Evolutionary conservation across 306 rosid species (phyloP).

Genomic region (Citrullus colocynthis): DNA sequence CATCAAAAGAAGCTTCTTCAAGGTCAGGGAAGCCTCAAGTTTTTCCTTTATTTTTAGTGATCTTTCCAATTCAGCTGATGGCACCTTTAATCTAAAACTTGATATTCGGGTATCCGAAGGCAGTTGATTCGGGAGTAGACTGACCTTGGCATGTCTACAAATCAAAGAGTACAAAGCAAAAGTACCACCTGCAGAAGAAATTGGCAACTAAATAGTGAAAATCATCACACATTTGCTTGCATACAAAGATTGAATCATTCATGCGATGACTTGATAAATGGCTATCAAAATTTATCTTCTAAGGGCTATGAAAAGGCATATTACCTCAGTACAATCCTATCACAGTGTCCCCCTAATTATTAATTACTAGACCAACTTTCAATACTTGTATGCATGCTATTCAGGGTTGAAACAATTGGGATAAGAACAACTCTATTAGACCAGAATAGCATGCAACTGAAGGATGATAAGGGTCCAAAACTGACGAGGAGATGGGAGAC

Average conservation of each 20-base stretch:
- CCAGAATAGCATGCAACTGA: background rate
- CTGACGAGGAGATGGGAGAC: background rate
- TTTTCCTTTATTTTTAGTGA: conserved; percentile 89
- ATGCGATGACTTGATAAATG: background rate
- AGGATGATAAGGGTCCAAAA: background rate
- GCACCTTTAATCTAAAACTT: conserved; percentile 91
- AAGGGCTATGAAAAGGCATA: background rate
- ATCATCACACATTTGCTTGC: background rate
- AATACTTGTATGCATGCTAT: background rate
- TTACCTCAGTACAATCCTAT: background rate
- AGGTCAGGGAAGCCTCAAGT: conserved; percentile 67
- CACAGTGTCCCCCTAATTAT: background rate
- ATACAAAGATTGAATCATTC: background rate
- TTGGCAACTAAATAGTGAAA: background rate
- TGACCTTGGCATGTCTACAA: conserved; percentile 98
- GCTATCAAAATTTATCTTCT: background rate
- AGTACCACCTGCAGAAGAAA: conserved; percentile 74
- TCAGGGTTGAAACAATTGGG: background rate
- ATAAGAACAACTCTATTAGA: background rate
- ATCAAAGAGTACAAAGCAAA: conserved; percentile 97
- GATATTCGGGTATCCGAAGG: conserved; percentile 92
- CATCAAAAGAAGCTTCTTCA: conserved; percentile 70
- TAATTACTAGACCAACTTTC: background rate
- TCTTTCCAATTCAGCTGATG: conserved; percentile 94
- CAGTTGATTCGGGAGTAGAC: conserved; percentile 95